Conservation (phyloP, 768 basidiomycete genomes). For the Lentinula edodes region DNA sequence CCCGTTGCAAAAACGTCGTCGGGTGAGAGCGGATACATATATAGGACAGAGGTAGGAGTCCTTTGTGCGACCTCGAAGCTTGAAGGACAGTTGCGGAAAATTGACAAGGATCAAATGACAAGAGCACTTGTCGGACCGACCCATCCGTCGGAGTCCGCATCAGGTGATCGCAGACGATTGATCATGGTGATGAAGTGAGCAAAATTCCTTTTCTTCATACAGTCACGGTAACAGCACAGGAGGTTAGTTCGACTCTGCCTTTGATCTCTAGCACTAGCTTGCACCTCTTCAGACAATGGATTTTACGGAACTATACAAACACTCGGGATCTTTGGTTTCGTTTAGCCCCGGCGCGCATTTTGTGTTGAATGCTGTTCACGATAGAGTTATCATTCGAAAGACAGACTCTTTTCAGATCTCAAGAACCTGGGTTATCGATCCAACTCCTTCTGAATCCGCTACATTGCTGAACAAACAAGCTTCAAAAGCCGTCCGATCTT, state of each 20-base stretch:
- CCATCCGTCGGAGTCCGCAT: not conserved
- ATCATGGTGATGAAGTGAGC: too few relatives aligned
- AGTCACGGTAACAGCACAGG: too few relatives aligned
- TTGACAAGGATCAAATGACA: too few relatives aligned
- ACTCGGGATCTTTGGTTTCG: constrained; percentile 60
- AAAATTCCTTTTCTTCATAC: too few relatives aligned
- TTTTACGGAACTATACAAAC: constrained; percentile 82
- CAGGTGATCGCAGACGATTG: not conserved
- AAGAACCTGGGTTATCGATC: constrained; percentile 69
- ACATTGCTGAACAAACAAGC: constrained; percentile 31
- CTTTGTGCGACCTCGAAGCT: too few relatives aligned
- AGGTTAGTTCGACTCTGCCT: too few relatives aligned
- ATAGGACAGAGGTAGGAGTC: too few relatives aligned
- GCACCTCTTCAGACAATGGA: constrained; percentile 46
- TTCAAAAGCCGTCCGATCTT: constrained; percentile 21
- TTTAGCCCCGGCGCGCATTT: constrained; percentile 90
- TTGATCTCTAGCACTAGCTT: not conserved
- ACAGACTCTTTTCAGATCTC: constrained; percentile 81
- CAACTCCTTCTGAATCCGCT: constrained; percentile 46
- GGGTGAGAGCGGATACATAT: too few relatives aligned
- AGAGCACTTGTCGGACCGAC: too few relatives aligned
- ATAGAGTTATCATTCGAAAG: constrained; percentile 78
- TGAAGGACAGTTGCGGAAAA: too few relatives aligned
- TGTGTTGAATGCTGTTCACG: constrained; percentile 72
- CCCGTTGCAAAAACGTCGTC: too few relatives aligned